Conservation (phyloP, 352 stramenopile genomes). For the Elongisporangium anandrum region DNA sequence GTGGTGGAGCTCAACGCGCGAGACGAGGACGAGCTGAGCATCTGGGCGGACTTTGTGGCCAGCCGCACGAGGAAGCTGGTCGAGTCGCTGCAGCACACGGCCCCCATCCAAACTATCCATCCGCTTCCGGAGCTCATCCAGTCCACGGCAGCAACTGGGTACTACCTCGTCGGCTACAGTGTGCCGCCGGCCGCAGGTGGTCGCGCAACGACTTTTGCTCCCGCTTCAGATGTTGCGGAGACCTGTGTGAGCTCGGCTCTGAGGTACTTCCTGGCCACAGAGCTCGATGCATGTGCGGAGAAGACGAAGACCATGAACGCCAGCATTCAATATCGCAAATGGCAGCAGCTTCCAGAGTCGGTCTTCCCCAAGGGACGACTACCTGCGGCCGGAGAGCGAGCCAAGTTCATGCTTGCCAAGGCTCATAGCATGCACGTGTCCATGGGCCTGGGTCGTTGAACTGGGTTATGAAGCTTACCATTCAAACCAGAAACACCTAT, state of each 20-base stretch:
- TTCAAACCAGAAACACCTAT: not conserved
- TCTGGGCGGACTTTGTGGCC: constrained; percentile 75
- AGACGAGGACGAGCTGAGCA: constrained; percentile 51
- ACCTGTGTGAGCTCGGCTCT: constrained; percentile 52
- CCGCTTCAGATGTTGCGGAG: constrained; percentile 18
- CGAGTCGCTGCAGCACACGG: constrained; percentile 71
- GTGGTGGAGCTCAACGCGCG: constrained; percentile 50
- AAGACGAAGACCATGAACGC: constrained; percentile 57
- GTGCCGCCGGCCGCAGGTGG: constrained; percentile 13
- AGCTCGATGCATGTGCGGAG: constrained; percentile 50
- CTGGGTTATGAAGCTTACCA: not conserved
- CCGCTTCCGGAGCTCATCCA: constrained; percentile 64
- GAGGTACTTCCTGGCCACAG: constrained; percentile 78
- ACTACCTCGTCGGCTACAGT: constrained; percentile 73
- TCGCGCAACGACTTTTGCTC: constrained; percentile 10
- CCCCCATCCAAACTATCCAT: constrained; percentile 57
- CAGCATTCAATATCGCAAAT: constrained; percentile 54
- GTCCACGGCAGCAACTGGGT: constrained; percentile 24
- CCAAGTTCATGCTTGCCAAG: constrained; percentile 73
- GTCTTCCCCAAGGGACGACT: constrained; percentile 57
- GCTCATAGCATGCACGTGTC: constrained; percentile 64
- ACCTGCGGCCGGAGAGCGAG: constrained; percentile 66
- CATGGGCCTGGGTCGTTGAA: constrained; percentile 39
- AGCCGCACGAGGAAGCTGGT: constrained; percentile 83
- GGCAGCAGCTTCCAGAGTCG: constrained; percentile 60